A percentile compares a stretch with the other conserved stretches of the same genome.
Evolutionary conservation across 1,139 yeast species (phyloP).

Genomic region (Protomyces inundatus): DNA sequence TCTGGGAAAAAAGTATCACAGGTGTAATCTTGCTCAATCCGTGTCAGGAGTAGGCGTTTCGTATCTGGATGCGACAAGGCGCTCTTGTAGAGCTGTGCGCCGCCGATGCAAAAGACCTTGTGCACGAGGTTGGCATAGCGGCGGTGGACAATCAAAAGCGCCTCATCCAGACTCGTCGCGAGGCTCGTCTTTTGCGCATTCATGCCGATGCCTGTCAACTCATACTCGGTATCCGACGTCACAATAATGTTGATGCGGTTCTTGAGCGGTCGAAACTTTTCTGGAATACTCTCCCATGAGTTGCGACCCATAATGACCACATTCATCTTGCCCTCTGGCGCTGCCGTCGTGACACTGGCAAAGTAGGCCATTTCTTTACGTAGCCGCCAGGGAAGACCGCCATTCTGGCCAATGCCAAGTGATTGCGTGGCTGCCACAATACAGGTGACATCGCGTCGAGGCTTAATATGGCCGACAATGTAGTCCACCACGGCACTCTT

Average conservation of each 20-base stretch:
- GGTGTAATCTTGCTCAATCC: slow-evolving; percentile 45
- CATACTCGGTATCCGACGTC: slow-evolving; percentile 39
- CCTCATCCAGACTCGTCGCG: slow-evolving; percentile 22
- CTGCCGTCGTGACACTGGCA: slow-evolving; percentile 60
- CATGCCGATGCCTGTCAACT: slow-evolving; percentile 15
- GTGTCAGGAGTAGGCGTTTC: slow-evolving; percentile 66
- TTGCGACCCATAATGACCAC: slow-evolving; percentile 95
- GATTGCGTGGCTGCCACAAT: slow-evolving; percentile 84
- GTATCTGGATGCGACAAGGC: slow-evolving; percentile 47
- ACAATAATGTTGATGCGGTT: slow-evolving; percentile 70
- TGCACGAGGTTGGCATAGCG: slow-evolving; percentile 21
- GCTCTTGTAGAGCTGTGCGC: slow-evolving; percentile 75
- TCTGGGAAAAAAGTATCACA: slow-evolving; percentile 59
- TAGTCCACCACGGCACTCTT: slow-evolving; percentile 16
- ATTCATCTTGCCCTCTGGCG: slow-evolving; percentile 41
- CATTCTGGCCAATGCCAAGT: slow-evolving; percentile 78
- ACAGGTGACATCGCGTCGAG: slow-evolving; percentile 27
- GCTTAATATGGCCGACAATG: slow-evolving; percentile 24
- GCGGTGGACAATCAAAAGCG: slow-evolving; percentile 8
- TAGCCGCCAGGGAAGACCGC: slow-evolving; percentile 82
- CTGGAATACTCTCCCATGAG: slow-evolving; percentile 93
- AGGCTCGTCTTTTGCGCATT: slow-evolving; percentile 1
- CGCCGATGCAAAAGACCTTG: slow-evolving; percentile 78
- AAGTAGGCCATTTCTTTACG: slow-evolving; percentile 81
- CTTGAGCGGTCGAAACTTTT: slow-evolving; percentile 74